phyloP scores from a whole-genome alignment of 345 rosid genomes.

The Passiflora organensis region DNA sequence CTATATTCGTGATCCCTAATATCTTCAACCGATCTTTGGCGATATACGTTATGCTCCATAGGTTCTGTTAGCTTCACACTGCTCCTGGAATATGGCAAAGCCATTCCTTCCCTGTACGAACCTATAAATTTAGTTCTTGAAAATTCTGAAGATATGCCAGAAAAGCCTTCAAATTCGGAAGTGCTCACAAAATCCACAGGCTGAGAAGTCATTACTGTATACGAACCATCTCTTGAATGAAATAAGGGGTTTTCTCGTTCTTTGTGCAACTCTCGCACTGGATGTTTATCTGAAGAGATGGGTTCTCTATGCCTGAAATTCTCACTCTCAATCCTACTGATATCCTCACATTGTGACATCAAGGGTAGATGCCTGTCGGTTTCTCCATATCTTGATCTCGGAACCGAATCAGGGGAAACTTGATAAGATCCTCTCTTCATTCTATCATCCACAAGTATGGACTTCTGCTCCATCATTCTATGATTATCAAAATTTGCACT shows the following conservation, averaged over 20 bases:
- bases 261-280: constrained; percentile 25
- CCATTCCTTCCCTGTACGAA: constrained; percentile 29
- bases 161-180: constrained; percentile 26
- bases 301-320: constrained; percentile 30
- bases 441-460: constrained; percentile 30
- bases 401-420: constrained; percentile 24
- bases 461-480: constrained; percentile 27
- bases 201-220: constrained; percentile 23
- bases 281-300: constrained; percentile 24
- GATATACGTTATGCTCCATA: constrained; percentile 20
- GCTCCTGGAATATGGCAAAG: constrained; percentile 28
- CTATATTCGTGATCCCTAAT: constrained; percentile 27
- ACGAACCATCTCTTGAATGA: constrained; percentile 32
- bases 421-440: constrained; percentile 25
- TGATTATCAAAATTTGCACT: constrained; percentile 17
- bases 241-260: constrained; percentile 28
- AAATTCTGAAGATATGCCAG: constrained; percentile 32
- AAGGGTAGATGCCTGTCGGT: constrained; percentile 19
- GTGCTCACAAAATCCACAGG: constrained; percentile 25
- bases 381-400: constrained; percentile 32
- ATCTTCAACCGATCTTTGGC: constrained; percentile 24
- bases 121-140: constrained; percentile 26
- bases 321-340: constrained; percentile 27
- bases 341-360: constrained; percentile 19
- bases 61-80: constrained; percentile 30